Evolutionary conservation across 441 rosid species (phyloP).

Genomic region (Macaranga tanarius): DNA sequence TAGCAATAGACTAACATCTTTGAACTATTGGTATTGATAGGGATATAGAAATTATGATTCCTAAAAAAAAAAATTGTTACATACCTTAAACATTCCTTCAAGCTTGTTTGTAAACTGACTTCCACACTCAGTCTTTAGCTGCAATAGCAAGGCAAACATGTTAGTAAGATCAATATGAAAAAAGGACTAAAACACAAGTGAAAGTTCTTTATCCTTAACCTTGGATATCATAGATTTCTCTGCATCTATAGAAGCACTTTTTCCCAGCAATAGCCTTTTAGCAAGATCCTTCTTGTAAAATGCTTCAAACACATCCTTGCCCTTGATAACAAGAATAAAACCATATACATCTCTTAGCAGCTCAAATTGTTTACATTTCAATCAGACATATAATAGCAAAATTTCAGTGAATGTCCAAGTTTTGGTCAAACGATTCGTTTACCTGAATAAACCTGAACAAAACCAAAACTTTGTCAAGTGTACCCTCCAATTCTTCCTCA

Average conservation of each 20-base stretch:
- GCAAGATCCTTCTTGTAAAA: constrained; percentile 99
- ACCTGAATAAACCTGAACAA: constrained; percentile 99
- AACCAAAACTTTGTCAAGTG: constrained; percentile 94
- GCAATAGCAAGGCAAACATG: constrained; percentile 35
- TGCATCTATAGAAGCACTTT: constrained; percentile 97
- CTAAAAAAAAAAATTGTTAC: no score
- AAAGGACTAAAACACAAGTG: neutral
- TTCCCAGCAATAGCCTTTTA: constrained; percentile 83
- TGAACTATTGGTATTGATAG: neutral
- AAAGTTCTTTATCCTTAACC: constrained; percentile 40
- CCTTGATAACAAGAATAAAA: constrained; percentile 43
- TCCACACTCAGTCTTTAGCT: constrained; percentile 99
- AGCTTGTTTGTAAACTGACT: constrained; percentile 99
- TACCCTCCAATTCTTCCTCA: constrained; percentile 98
- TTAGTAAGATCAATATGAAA: constrained; percentile 26
- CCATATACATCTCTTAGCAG: constrained; percentile 7
- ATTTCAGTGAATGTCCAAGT: neutral
- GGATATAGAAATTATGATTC: neutral
- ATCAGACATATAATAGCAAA: constrained; percentile 13
- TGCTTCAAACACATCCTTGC: constrained; percentile 98
- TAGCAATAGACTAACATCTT: neutral
- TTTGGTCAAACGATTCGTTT: constrained; percentile 25
- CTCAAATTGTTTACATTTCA: constrained; percentile 11
- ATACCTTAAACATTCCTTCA: constrained; percentile 99
- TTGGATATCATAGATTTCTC: constrained; percentile 99